Conservation (phyloP, 257 asterid species). For the Linderniella brevidens region DNA sequence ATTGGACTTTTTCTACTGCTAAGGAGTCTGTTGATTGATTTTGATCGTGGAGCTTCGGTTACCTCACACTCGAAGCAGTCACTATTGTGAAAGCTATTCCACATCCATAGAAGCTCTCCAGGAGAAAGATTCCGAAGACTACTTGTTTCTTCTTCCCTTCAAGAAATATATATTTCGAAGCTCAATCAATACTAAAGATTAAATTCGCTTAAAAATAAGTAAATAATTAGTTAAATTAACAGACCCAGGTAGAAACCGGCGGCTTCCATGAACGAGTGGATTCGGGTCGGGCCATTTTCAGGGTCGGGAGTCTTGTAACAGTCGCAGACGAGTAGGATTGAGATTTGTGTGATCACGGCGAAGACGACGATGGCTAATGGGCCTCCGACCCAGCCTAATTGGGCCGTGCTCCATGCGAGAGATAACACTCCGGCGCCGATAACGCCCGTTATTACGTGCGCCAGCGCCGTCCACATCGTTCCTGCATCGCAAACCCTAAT, state of each 20-base stretch:
- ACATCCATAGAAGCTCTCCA: constrained; percentile 24
- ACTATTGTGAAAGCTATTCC: constrained; percentile 51
- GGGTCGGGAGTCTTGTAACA: constrained; percentile 44
- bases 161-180: background rate
- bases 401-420: constrained; percentile 60
- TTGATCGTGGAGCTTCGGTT: background rate
- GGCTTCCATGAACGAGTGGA: constrained; percentile 36
- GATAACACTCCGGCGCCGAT: constrained; percentile 73
- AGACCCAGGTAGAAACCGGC: constrained; percentile 38
- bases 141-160: constrained; percentile 39
- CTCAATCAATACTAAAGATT: background rate
- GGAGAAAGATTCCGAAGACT: constrained; percentile 33
- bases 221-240: too few species aligned
- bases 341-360: constrained; percentile 25
- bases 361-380: constrained; percentile 39
- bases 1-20: background rate
- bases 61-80: constrained; percentile 50
- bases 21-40: background rate
- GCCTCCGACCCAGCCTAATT: constrained; percentile 69
- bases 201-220: background rate
- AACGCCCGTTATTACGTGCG: constrained; percentile 62
- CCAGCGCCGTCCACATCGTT: constrained; percentile 55
- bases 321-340: constrained; percentile 34
- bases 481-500: constrained; percentile 14
- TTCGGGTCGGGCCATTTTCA: constrained; percentile 21